These are phyloP conservation scores for Ambrosiella cleistominuta DNA, from an alignment of 2,329 filamentous ascomycete genomes.

Conservation along the genomic window DNA sequence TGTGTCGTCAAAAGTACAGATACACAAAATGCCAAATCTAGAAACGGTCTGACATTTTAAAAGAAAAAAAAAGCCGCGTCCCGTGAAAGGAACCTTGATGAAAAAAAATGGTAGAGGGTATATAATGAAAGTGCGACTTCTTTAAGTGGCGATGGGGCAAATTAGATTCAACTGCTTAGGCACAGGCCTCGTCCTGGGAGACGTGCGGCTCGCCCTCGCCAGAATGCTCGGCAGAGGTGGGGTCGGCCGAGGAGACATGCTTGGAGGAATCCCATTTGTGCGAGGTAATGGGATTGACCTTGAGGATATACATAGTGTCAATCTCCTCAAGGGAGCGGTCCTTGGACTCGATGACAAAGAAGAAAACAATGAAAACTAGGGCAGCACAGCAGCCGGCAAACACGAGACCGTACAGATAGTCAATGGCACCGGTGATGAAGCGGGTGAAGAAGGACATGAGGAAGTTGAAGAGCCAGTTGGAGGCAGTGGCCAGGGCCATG, in stretches of 20 bases:
- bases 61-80: no score
- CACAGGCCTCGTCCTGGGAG: slow-evolving; percentile 10
- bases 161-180: neutral
- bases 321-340: slow-evolving; percentile 58
- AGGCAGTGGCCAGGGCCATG: slow-evolving; percentile 38
- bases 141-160: no score
- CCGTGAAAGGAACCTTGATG: no score
- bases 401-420: slow-evolving; percentile 53
- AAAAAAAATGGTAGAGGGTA: no score
- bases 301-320: slow-evolving; percentile 52
- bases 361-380: slow-evolving; percentile 49
- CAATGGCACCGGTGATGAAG: slow-evolving; percentile 53
- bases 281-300: slow-evolving; percentile 32
- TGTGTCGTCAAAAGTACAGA: no score
- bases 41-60: no score
- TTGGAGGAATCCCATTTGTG: slow-evolving; percentile 20
- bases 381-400: slow-evolving; percentile 51
- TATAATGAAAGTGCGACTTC: no score
- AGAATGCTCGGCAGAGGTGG: slow-evolving; percentile 12
- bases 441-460: slow-evolving; percentile 41
- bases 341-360: slow-evolving; percentile 59
- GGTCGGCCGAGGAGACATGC: slow-evolving; percentile 11
- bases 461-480: slow-evolving; percentile 52
- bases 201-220: slow-evolving; percentile 10
- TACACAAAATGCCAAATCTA: no score